These are phyloP conservation scores for Pichia inconspicua DNA, from an alignment of 1,139 yeast species.

Conservation along the genomic window DNA sequence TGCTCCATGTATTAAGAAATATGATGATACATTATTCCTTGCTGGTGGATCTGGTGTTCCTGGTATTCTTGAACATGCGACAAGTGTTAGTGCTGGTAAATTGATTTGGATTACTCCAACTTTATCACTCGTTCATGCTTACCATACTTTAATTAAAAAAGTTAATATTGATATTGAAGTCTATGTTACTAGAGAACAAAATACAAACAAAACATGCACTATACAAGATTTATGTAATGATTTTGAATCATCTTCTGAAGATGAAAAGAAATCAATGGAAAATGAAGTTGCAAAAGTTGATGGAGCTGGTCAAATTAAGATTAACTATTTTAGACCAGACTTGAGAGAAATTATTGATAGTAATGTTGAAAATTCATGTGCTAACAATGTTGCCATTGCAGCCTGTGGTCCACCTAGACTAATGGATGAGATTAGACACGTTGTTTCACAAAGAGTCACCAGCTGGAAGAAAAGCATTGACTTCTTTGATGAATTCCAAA, in stretches of 20 bases:
- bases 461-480: slow-evolving; percentile 18
- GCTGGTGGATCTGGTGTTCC: slow-evolving; percentile 46
- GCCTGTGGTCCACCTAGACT: slow-evolving; percentile 41
- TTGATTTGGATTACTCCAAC: slow-evolving; percentile 13
- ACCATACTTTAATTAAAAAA: slow-evolving; percentile 3
- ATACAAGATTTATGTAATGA: slow-evolving; percentile 1
- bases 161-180: slow-evolving; percentile 9
- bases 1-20: slow-evolving; percentile 30
- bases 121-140: slow-evolving; percentile 3
- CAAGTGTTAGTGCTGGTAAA: slow-evolving; percentile 18
- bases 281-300: too few relatives aligned
- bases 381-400: slow-evolving; percentile 33
- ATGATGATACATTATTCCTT: slow-evolving; percentile 45
- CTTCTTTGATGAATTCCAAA: slow-evolving; percentile 21
- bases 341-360: slow-evolving; percentile 29
- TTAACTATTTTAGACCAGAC: slow-evolving; percentile 38
- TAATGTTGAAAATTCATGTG: slow-evolving; percentile 29
- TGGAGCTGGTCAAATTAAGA: neutral
- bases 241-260: slow-evolving; percentile 1
- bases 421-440: slow-evolving; percentile 31
- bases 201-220: neutral
- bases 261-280: neutral
- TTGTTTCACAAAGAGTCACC: slow-evolving; percentile 9
- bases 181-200: slow-evolving; percentile 13
- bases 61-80: slow-evolving; percentile 27